Conservation (phyloP, 116 monocot species). For the Papilionanthe hybrid region DNA sequence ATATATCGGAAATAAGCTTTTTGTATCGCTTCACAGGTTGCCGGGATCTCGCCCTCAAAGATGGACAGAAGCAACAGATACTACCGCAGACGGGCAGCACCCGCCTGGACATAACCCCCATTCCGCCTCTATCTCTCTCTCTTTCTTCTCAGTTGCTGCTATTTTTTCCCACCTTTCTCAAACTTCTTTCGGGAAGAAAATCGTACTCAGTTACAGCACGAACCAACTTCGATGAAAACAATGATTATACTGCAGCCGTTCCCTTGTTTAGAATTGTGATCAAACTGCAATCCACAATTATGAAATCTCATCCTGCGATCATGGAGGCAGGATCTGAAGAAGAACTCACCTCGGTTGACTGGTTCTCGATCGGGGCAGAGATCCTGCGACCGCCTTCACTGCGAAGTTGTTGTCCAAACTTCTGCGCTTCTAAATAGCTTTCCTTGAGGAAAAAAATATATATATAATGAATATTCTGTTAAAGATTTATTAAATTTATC, state of each 20-base stretch:
- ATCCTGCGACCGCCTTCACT: not conserved
- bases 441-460: too few species aligned
- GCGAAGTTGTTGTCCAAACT: too few species aligned
- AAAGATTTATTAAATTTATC: too few species aligned
- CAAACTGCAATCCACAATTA: not conserved
- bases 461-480: too few species aligned
- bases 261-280: not conserved
- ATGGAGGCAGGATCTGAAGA: not conserved
- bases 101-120: slow-evolving; percentile 59
- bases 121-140: slow-evolving; percentile 8
- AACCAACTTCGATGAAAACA: slow-evolving; percentile 4
- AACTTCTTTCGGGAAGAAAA: not conserved
- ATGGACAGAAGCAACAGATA: slow-evolving; percentile 50
- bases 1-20: slow-evolving; percentile 40
- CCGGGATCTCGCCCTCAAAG: slow-evolving; percentile 41
- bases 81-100: slow-evolving; percentile 50
- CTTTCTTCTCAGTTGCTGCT: not conserved
- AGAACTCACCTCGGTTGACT: slow-evolving; percentile 4
- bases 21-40: slow-evolving; percentile 61
- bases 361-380: not conserved
- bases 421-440: too few species aligned
- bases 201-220: not conserved
- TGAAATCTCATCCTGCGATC: not conserved
- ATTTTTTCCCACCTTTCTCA: not conserved
- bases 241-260: not conserved